Evolutionary conservation across 345 rosid genomes (phyloP), one percentile per base, ranked within the genome.

Genomic region (Rhodomyrtus tomentosa): DNA sequence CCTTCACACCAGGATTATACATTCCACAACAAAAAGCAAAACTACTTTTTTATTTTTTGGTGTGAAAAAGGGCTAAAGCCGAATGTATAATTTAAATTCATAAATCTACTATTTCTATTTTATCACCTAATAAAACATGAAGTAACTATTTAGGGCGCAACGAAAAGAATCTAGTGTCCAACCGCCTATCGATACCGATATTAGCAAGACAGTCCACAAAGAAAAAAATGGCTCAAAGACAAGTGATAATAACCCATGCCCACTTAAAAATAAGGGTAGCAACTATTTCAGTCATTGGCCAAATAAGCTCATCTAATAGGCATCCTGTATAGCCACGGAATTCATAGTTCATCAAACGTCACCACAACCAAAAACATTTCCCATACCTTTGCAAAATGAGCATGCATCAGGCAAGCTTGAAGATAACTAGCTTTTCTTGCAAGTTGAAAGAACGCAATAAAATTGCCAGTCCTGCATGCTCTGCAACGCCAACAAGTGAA

Each of bases 381-480:
- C 81, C 91, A 62, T 88, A 94, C 98, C 96, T 95, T 97, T 5
- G 98, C 90, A 93, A 97, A 95, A 88, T 95, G 99, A 87, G 99
- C 99, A 89, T 97, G 99, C 98, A 95, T 97, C 87, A 97, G 88
- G 91, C 99, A 97, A 85, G 99, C 98, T 91, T 97, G 99, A 89
- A 95, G 98, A 86, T 94, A 95, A 86, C 92, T 95, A 81, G 98
- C 98, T 89, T 93, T 93, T 87, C 96, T 92, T 58, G 98, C 98
- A 76, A 94, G 99, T 84, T 98, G 93, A 86, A 97, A 97, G 89
- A 97, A 97, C 84, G 94, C 93, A 81, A 97, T 89, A 86, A 91
- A 95, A 85, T 97, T 97, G 82, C 98, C 94, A 1, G 93, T 94
- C 92, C 99, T 95, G 88, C 99, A 94, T 82, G 96, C 95, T 91